Evolutionary conservation across 345 rosid species (phyloP).

Genomic region (Bretschneidera sinensis): DNA sequence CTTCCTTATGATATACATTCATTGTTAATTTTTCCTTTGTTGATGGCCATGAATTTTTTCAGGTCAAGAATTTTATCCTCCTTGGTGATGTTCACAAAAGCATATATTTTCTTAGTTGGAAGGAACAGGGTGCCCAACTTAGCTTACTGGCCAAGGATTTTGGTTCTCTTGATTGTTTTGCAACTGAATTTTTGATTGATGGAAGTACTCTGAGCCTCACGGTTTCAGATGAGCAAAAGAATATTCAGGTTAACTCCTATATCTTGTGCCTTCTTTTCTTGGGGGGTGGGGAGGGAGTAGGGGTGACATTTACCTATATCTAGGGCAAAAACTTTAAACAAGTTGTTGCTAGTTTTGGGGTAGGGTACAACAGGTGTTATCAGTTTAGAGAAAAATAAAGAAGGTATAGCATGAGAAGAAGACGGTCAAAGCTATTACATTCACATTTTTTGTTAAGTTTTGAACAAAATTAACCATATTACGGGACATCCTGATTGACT

Average conservation of each 20-base stretch:
- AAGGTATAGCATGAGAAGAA: too few species aligned
- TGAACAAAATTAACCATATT: too few species aligned
- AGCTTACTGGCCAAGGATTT: slow-evolving; percentile 92
- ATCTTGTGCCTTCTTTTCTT: slow-evolving; percentile 1
- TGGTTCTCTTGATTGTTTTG: slow-evolving; percentile 85
- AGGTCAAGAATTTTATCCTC: slow-evolving; percentile 96
- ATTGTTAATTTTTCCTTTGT: neutral
- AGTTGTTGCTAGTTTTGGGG: too few species aligned
- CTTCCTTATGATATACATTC: neutral
- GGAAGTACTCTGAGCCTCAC: slow-evolving; percentile 90
- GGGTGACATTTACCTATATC: too few species aligned
- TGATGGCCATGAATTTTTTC: slow-evolving; percentile 16
- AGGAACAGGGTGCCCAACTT: slow-evolving; percentile 96
- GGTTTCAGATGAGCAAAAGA: slow-evolving; percentile 94
- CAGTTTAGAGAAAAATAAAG: too few species aligned
- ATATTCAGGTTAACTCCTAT: slow-evolving; percentile 62
- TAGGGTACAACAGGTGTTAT: too few species aligned
- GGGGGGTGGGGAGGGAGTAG: neutral
- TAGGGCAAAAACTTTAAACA: too few species aligned
- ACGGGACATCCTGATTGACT: too few species aligned
- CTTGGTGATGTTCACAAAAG: slow-evolving; percentile 92
- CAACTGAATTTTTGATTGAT: slow-evolving; percentile 96
- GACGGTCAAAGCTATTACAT: too few species aligned
- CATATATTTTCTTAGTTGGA: slow-evolving; percentile 93
- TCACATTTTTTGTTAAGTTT: too few species aligned